Evolutionary conservation across 768 basidiomycete species (phyloP).

Genomic region (Mycena vitilis): DNA sequence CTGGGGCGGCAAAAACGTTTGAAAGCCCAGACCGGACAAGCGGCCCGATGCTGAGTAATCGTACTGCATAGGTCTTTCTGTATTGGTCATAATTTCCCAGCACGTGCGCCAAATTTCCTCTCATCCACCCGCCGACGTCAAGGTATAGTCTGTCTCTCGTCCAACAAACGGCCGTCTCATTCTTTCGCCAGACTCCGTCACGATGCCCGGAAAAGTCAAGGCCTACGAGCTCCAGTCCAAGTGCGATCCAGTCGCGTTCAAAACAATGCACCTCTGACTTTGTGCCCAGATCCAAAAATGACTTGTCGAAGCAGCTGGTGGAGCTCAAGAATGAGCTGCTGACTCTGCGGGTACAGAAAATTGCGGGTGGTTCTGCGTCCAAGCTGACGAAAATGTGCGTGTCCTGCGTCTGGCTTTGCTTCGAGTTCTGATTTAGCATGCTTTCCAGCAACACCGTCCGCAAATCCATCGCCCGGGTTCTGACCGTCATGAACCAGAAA

Average conservation of each 20-base stretch:
- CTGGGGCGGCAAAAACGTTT: no score
- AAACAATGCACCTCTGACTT: conserved; percentile 28
- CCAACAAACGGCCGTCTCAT: conserved; percentile 2
- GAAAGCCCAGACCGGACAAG: no score
- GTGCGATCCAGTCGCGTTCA: conserved; percentile 57
- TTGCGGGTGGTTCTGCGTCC: conserved; percentile 93
- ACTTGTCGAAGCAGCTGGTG: conserved; percentile 91
- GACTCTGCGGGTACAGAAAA: conserved; percentile 96
- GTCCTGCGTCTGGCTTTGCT: background rate
- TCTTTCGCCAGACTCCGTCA: conserved; percentile 47
- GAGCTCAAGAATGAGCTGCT: conserved; percentile 98
- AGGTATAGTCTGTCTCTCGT: conserved; percentile 13
- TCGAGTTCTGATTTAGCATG: conserved; percentile 16
- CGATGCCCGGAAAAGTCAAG: conserved; percentile 93
- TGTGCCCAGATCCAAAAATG: conserved; percentile 87
- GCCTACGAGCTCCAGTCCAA: conserved; percentile 97
- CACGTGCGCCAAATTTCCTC: background rate
- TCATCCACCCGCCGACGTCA: conserved; percentile 24
- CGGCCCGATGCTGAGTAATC: no score
- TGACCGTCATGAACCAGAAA: conserved; percentile 99
- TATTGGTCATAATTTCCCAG: no score
- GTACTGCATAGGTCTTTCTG: background rate
- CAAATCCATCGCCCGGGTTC: conserved; percentile 97
- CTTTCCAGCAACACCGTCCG: conserved; percentile 88
- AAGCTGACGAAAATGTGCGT: conserved; percentile 98